Evolutionary conservation across 2,329 filamentous ascomycete species (phyloP).

Genomic region (Sporothrix luriei): DNA sequence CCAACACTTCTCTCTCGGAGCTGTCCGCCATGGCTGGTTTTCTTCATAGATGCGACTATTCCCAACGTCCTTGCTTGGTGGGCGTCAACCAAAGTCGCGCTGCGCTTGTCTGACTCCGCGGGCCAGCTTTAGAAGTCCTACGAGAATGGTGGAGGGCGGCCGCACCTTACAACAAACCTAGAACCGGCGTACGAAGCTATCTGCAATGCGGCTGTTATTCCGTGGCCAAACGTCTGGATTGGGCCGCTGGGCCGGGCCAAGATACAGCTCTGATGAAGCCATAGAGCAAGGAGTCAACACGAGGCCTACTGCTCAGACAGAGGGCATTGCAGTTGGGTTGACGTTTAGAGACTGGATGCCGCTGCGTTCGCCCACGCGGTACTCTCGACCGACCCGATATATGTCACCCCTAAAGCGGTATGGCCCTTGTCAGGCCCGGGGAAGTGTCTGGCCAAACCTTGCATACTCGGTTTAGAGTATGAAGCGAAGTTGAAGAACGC

Average conservation of each 20-base stretch:
- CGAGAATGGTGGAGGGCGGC: neutral
- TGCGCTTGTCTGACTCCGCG: neutral
- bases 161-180: constrained; percentile 6
- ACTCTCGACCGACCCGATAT: constrained; percentile 14
- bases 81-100: neutral
- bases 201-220: constrained; percentile 8
- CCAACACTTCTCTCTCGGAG: constrained; percentile 1
- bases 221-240: neutral
- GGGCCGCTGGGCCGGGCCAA: constrained; percentile 2
- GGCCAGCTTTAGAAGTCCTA: neutral
- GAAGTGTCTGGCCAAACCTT: neutral
- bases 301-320: neutral
- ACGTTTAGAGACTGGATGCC: constrained; percentile 4
- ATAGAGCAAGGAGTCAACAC: constrained; percentile 3
- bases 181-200: constrained; percentile 9
- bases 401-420: neutral
- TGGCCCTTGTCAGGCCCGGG: neutral
- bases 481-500: neutral
- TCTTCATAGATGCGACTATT: neutral
- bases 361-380: constrained; percentile 9
- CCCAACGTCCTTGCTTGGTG: neutral
- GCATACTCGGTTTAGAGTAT: no score
- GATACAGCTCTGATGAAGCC: neutral
- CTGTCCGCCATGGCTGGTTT: neutral
- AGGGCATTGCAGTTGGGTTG: neutral